A percentile compares a stretch with the other conserved stretches of the same genome.
phyloP scores from a whole-genome alignment of 1,284 basidiomycete species.

The Abortiporus biennis region DNA sequence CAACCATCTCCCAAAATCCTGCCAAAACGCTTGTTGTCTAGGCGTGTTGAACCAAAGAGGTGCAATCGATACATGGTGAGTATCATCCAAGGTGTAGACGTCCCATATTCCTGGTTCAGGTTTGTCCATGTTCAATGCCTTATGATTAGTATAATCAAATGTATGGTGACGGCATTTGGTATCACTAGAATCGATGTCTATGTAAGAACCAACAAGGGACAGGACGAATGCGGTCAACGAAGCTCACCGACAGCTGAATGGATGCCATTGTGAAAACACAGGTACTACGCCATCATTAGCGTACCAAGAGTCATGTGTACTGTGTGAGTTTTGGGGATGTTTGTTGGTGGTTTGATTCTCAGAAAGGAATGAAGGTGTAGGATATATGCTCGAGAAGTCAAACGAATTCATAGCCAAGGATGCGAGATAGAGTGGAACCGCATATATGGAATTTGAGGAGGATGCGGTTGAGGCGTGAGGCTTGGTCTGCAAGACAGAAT shows the following conservation, averaged over 20 bases:
- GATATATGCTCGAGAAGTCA: not conserved
- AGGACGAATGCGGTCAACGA: not conserved
- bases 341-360: no score
- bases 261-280: conserved; percentile 2
- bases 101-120: not conserved
- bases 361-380: not conserved
- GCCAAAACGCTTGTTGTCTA: conserved; percentile 1
- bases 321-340: no score
- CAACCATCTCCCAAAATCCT: not conserved
- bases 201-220: no score
- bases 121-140: not conserved
- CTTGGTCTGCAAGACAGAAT: no score
- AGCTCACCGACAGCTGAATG: not conserved
- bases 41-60: not conserved
- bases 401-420: not conserved
- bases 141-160: not conserved
- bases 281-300: conserved; percentile 3
- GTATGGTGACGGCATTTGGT: not conserved
- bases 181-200: no score
- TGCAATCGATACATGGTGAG: conserved; percentile 1
- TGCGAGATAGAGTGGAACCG: not conserved
- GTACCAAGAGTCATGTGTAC: not conserved
- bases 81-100: not conserved
- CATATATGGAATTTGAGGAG: no score
- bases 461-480: no score